A percentile compares a stretch with the other conserved stretches of the same genome.
Conservation (phyloP, 148 eudicot genomes). For the Bassia scoparia region DNA sequence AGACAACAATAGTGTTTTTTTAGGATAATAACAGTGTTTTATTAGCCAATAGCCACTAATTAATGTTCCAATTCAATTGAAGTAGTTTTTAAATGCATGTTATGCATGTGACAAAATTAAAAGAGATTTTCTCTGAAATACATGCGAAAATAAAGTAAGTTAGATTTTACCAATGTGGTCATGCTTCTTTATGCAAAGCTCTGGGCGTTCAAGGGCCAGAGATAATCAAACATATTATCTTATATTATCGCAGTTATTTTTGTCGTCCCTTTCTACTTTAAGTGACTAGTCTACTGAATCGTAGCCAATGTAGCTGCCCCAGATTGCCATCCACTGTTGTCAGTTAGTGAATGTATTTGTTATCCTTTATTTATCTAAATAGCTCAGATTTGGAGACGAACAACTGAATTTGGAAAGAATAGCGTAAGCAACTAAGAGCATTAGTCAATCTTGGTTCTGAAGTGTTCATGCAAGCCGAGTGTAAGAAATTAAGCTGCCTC, state of each 20-base stretch:
- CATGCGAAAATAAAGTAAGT: neutral
- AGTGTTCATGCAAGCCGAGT: slow-evolving; percentile 88
- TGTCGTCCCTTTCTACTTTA: neutral
- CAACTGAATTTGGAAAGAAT: slow-evolving; percentile 69
- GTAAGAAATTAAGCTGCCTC: slow-evolving; percentile 35
- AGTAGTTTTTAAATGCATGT: too few species aligned
- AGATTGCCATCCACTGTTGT: neutral
- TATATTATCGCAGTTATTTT: neutral
- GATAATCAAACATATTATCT: neutral
- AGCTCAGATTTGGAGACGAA: slow-evolving; percentile 81
- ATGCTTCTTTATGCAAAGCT: neutral
- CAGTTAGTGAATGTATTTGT: neutral
- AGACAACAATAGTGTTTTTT: neutral
- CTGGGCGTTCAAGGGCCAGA: neutral
- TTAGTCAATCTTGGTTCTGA: slow-evolving; percentile 89
- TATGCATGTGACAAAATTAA: too few species aligned
- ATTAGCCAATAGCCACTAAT: too few species aligned
- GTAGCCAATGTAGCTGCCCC: too few species aligned
- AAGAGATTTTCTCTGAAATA: too few species aligned
- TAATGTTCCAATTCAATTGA: too few species aligned
- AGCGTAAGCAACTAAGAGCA: slow-evolving; percentile 65
- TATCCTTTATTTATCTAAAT: slow-evolving; percentile 33
- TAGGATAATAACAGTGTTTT: neutral
- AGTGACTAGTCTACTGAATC: neutral
- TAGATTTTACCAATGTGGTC: slow-evolving; percentile 3